Conservation (phyloP, 1,284 basidiomycete species). For the Omphalotus olearius region DNA sequence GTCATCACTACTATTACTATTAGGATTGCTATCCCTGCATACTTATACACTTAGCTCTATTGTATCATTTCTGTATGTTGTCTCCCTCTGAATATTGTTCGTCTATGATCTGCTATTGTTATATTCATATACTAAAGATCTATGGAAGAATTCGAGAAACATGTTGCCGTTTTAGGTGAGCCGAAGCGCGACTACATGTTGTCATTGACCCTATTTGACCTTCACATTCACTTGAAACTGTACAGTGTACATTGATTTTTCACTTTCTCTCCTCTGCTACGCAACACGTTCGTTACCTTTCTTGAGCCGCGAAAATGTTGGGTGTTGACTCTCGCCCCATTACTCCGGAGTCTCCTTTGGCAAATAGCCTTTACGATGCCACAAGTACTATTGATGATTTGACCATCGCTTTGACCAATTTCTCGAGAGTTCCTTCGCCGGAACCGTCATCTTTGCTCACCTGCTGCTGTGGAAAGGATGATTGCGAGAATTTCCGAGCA, state of each 20-base stretch:
- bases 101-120: no score
- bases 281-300: not conserved
- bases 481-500: slow-evolving; percentile 58
- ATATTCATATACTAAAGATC: no score
- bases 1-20: not conserved
- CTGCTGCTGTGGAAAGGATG: slow-evolving; percentile 66
- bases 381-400: slow-evolving; percentile 73
- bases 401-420: slow-evolving; percentile 63
- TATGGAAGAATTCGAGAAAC: no score
- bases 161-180: no score
- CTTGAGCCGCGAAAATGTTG: slow-evolving; percentile 1
- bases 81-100: no score
- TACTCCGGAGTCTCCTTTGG: slow-evolving; percentile 52
- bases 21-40: no score
- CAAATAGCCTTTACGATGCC: slow-evolving; percentile 52
- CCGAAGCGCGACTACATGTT: no score
- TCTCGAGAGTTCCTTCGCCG: slow-evolving; percentile 66
- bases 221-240: slow-evolving; percentile 14
- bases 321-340: slow-evolving; percentile 26
- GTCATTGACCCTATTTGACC: slow-evolving; percentile 1
- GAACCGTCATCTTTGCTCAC: slow-evolving; percentile 45
- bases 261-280: slow-evolving; percentile 5
- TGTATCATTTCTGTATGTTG: no score
- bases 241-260: slow-evolving; percentile 11
- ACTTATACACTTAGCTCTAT: no score